phyloP scores from a whole-genome alignment of 768 basidiomycete genomes.

The Ephemerocybe angulata region DNA sequence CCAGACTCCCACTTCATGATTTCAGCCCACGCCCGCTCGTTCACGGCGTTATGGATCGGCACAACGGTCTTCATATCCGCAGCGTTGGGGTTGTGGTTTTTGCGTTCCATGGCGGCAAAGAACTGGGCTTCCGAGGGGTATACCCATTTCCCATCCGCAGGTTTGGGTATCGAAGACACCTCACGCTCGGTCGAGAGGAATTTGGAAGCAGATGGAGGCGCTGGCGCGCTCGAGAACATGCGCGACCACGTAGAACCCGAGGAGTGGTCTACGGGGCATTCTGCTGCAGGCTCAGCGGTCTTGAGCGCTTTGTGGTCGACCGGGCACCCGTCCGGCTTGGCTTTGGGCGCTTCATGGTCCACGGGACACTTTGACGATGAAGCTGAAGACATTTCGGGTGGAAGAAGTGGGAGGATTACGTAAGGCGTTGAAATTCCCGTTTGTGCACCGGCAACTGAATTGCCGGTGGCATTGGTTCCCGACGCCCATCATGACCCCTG shows the following conservation, averaged over 20 bases:
- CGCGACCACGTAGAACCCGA: constrained; percentile 40
- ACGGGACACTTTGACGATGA: constrained; percentile 42
- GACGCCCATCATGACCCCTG: not conserved
- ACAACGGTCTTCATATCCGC: constrained; percentile 95
- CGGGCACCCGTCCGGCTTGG: constrained; percentile 47
- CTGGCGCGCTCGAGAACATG: constrained; percentile 31
- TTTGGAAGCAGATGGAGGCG: constrained; percentile 17
- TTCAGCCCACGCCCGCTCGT: constrained; percentile 88
- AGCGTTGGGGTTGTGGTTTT: constrained; percentile 83
- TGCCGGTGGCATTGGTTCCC: not conserved
- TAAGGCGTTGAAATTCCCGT: not conserved
- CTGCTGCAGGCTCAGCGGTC: constrained; percentile 8
- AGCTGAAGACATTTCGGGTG: constrained; percentile 16
- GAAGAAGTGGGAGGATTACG: constrained; percentile 16
- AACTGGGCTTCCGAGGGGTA: constrained; percentile 99
- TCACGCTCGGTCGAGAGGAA: constrained; percentile 71
- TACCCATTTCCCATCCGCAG: constrained; percentile 78
- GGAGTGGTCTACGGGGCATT: constrained; percentile 42
- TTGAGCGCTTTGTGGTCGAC: constrained; percentile 52
- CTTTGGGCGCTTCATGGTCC: constrained; percentile 33
- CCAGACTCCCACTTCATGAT: constrained; percentile 80
- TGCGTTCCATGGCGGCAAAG: constrained; percentile 94
- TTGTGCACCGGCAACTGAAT: not conserved
- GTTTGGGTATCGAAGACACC: constrained; percentile 83
- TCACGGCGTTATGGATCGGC: constrained; percentile 98